Base-by-base conservation (phyloP, 2,329 filamentous ascomycete species). In the Venturia carpophila region DNA sequence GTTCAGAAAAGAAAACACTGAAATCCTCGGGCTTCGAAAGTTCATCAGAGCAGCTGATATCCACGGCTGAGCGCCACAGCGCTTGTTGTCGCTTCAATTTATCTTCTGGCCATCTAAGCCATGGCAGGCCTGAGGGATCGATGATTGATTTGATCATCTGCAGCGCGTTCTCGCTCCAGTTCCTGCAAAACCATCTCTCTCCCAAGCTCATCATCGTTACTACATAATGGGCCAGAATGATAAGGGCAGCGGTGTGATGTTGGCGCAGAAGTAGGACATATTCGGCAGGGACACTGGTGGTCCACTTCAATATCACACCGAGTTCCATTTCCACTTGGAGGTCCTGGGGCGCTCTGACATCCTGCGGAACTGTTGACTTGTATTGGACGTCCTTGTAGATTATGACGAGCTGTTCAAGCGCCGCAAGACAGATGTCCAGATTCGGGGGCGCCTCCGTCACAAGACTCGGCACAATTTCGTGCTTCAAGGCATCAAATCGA, bases 101-200 rank as follows among this genome's bases (percentile, higher is more conserved):
- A 5, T 49, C 61, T 49, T 63, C 61, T 19, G 61, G 61, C 61
- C 61, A 63, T 19, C 45, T 19, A 5, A 63, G 34, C 61, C 61
- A 63, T 39, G 42, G 41, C 10, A 43, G 39, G 1, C 45, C 61
- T n/a, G 27, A 30, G 21, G 42, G 41, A 17, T 45, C 21, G 15
- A 63, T 39, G 13, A 39, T 39, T 10, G 37, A 19, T 49, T 37
- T 63, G 24, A 63, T 63, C 30, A 47, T 17, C 15, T 63, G 41
- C 13, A 63, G 34, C 15, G 61, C 61, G 13, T 39, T 39, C 34
- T 63, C 61, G 41, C n/a, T 49, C 61, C 61, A 63, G 5, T 49
- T 37, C n/a, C n/a, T 37, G 41, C 17, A 63, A 13, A 63, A 63
- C 61, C 61, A 63, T 43, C 34, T 47, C 5, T 43, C 24, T 37